Evolutionary conservation across 2,329 filamentous ascomycete species (phyloP).

Genomic region (Pezicula carpinea): DNA sequence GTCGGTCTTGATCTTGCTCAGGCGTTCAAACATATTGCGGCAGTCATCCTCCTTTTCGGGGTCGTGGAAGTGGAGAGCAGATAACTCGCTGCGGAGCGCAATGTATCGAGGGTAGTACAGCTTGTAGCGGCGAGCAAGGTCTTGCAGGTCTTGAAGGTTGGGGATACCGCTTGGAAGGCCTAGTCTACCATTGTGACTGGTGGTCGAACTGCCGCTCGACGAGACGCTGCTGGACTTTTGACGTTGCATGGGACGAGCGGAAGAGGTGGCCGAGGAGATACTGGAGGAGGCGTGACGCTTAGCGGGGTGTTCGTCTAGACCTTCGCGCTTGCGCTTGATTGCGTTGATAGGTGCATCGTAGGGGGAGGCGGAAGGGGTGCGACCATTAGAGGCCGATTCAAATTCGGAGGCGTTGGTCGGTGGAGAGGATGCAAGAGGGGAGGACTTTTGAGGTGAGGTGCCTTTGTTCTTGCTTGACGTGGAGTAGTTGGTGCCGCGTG

Average conservation of each 20-base stretch:
- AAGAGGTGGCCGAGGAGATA: not conserved
- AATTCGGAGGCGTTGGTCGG: slow-evolving; percentile 62
- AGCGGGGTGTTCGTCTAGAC: not conserved
- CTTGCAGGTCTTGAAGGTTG: slow-evolving; percentile 41
- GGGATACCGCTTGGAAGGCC: slow-evolving; percentile 34
- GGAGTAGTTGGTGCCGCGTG: slow-evolving; percentile 35
- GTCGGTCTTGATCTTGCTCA: slow-evolving; percentile 53
- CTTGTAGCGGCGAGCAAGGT: slow-evolving; percentile 52
- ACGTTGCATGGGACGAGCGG: slow-evolving; percentile 10
- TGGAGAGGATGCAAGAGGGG: slow-evolving; percentile 60
- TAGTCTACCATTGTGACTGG: slow-evolving; percentile 6
- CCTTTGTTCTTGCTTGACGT: slow-evolving; percentile 35
- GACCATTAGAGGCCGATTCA: slow-evolving; percentile 19
- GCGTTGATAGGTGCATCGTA: slow-evolving; percentile 15
- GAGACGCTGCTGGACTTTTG: slow-evolving; percentile 27
- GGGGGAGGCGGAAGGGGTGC: slow-evolving; percentile 20
- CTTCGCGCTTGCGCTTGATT: slow-evolving; percentile 20
- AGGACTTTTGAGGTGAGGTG: slow-evolving; percentile 58
- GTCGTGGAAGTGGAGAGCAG: slow-evolving; percentile 40
- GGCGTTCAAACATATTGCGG: slow-evolving; percentile 47
- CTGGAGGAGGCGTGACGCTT: not conserved
- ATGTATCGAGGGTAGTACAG: slow-evolving; percentile 52
- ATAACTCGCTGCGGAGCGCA: slow-evolving; percentile 51
- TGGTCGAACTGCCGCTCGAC: slow-evolving; percentile 20
- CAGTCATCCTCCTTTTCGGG: slow-evolving; percentile 46